A percentile compares a stretch with the other conserved stretches of the same genome.
Conservation (phyloP, 2,329 filamentous ascomycete genomes). For the Verticillium isaacii region DNA sequence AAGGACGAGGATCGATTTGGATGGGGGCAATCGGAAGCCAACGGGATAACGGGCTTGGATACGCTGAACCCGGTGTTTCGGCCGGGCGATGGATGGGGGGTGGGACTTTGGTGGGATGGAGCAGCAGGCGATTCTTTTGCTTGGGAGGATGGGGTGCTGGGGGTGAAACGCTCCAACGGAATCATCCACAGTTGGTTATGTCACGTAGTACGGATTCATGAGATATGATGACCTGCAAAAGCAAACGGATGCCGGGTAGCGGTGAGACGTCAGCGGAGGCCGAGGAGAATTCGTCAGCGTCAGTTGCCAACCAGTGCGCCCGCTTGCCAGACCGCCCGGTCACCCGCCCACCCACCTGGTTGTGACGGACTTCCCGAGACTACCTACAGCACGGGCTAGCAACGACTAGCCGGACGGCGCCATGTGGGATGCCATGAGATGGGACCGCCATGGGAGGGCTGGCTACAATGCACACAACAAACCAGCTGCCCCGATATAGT, state of each 20-base stretch:
- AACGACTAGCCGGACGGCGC: no score
- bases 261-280: background rate
- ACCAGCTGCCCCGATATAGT: no score
- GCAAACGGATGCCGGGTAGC: background rate
- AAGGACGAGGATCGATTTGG: background rate
- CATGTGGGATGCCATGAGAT: no score
- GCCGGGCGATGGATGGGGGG: background rate
- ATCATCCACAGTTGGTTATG: background rate
- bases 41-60: background rate
- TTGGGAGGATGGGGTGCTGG: background rate
- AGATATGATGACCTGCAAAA: background rate
- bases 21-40: background rate
- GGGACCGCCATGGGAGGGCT: no score
- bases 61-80: background rate
- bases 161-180: background rate
- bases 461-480: no score
- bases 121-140: background rate
- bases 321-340: background rate
- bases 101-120: background rate
- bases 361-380: no score
- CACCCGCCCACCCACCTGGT: no score
- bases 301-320: background rate
- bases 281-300: background rate
- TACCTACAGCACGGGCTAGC: no score
- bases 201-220: background rate